These are phyloP conservation scores for Galeopsis tetrahit DNA, from an alignment of 257 asterid species.

Conservation along the genomic window DNA sequence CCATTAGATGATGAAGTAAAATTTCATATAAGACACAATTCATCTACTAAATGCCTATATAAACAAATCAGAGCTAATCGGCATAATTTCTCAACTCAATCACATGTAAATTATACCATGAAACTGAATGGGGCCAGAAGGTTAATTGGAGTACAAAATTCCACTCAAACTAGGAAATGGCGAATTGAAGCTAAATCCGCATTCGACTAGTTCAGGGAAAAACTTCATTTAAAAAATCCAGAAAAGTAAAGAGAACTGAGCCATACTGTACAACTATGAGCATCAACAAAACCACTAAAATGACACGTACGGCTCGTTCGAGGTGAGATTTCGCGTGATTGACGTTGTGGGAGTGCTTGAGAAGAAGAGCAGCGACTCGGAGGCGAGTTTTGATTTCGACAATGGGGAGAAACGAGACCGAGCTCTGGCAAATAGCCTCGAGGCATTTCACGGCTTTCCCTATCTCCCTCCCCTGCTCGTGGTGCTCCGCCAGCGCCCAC, in stretches of 20 bases:
- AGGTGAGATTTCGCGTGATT: constrained; percentile 95
- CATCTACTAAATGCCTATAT: constrained; percentile 9
- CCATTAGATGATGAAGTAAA: constrained; percentile 31
- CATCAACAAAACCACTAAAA: not conserved
- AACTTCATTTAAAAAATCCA: not conserved
- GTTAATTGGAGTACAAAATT: not conserved
- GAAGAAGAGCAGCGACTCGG: constrained; percentile 81
- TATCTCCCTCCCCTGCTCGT: constrained; percentile 77
- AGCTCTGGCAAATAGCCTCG: constrained; percentile 92
- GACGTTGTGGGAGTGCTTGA: constrained; percentile 85
- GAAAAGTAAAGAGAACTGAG: not conserved
- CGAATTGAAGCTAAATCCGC: constrained; percentile 26
- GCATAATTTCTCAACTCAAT: constrained; percentile 19
- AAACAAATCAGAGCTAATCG: constrained; percentile 13
- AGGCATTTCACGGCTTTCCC: constrained; percentile 89
- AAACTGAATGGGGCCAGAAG: not conserved
- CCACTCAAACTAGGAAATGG: constrained; percentile 11
- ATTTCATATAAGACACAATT: not conserved
- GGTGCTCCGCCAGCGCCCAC: constrained; percentile 89
- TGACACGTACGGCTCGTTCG: constrained; percentile 73
- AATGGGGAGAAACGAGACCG: constrained; percentile 84
- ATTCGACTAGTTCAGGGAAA: constrained; percentile 2
- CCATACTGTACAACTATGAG: not conserved
- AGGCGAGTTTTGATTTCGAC: constrained; percentile 91
- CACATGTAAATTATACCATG: constrained; percentile 9